Percentiles rank a stretch among this genome's conserved stretches.
These are phyloP conservation scores for Skeletonema menzelii DNA, from an alignment of 108 stramenopile genomes.

Conservation along the genomic window DNA sequence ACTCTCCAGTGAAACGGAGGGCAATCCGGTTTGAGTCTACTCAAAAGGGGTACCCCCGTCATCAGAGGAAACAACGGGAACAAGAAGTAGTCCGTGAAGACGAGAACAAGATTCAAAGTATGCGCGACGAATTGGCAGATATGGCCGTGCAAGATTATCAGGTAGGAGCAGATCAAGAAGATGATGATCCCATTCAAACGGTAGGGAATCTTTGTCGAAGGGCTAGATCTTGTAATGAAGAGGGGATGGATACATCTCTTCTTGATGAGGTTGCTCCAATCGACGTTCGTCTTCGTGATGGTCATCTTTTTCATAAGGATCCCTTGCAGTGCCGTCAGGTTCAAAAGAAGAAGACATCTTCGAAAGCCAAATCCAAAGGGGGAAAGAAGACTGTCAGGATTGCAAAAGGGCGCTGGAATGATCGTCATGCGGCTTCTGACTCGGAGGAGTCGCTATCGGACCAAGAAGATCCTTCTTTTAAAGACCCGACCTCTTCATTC, in stretches of 20 bases:
- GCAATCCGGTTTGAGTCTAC: constrained; percentile 26
- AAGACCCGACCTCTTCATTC: constrained; percentile 35
- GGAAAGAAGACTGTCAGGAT: background rate
- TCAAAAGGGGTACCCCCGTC: constrained; percentile 2
- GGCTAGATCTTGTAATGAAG: constrained; percentile 21
- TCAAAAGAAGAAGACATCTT: constrained; percentile 6
- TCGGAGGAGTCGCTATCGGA: constrained; percentile 26
- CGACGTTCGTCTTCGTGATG: constrained; percentile 40
- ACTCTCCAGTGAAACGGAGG: constrained; percentile 32
- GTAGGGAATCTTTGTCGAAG: constrained; percentile 36
- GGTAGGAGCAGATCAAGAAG: constrained; percentile 7
- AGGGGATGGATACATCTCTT: constrained; percentile 30
- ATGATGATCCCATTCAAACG: constrained; percentile 42
- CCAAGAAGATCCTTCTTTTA: constrained; percentile 18
- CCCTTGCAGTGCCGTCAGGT: constrained; percentile 31
- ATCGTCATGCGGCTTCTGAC: background rate
- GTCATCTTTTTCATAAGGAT: constrained; percentile 34
- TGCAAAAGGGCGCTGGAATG: background rate
- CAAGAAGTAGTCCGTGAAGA: background rate
- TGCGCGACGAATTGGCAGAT: constrained; percentile 8
- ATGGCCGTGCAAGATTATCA: constrained; percentile 1
- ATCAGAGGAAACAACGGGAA: background rate
- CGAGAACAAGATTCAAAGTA: background rate
- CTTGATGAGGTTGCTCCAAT: constrained; percentile 45
- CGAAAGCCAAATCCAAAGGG: background rate